Evolutionary conservation across 768 basidiomycete species (phyloP), one percentile per base, ranked within the genome.

Genomic region (Lactarius vividus): DNA sequence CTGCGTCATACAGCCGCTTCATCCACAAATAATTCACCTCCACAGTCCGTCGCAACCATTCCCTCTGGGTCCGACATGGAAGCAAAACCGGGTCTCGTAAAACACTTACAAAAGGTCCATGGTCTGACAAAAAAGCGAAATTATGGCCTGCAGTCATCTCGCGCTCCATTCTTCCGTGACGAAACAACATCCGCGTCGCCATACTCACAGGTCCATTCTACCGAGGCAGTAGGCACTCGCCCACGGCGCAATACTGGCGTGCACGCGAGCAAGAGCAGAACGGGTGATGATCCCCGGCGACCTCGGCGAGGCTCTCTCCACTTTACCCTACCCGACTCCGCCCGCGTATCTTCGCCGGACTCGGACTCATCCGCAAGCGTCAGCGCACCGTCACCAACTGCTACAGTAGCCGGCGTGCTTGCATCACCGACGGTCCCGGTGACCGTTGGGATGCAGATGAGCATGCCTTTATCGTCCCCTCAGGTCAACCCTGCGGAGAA

Each of bases 71-170:
- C 67, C 11, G 67, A 61, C 18, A 23, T 28, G 31, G 56, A 57
- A 33, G 64, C 40, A 29, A 69, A 64, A 26, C 67, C 61, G 29
- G 40, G 68, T 49, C 64, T 70, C 18, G 70, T 70, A 20, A 69
- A 65, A 44, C 70, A 70, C 40, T 62, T 70, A 4, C 70, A 70
- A 29, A 70, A 61, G 59, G 20, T 69, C 44, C 70, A 70, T 35
- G 70, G 70, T 37, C 70, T 70, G 16, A 70, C 70, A 11, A 70
- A 70, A 46, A 69, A 69, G 62, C 70, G 70, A 26, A 69, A 68
- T 44, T 69, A 63, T 54, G 70, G 70, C 40, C 40, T 70, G 15
- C 67, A 69, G 28, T 18, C 64, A 18, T 35, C 68, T 39, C 67
- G 70, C 18, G 23, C 59, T 11, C 62, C 70, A 15, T 70, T 70